These are phyloP conservation scores for Asterella californica DNA, from an alignment of 225 moss, liverwort and hornwort genomes.

Conservation along the genomic window DNA sequence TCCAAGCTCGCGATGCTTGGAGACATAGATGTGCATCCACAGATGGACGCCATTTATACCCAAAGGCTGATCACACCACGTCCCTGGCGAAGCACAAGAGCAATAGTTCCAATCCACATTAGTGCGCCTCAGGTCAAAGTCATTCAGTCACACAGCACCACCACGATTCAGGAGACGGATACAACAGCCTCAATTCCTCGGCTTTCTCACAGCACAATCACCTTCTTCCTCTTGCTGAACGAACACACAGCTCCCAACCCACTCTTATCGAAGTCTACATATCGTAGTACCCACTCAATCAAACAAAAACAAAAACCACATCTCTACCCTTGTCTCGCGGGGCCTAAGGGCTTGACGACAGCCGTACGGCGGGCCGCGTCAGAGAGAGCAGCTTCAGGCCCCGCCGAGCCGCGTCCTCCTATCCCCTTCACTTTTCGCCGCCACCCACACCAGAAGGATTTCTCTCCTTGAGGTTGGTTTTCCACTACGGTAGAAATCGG, in stretches of 20 bases:
- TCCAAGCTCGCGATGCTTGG: too few relatives aligned
- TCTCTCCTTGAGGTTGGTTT: too few relatives aligned
- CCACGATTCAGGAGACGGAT: too few relatives aligned
- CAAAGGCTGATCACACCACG: background rate
- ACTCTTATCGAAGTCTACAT: background rate
- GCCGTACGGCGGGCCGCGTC: too few relatives aligned
- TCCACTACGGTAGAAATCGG: too few relatives aligned
- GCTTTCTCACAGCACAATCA: background rate
- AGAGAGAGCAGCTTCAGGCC: too few relatives aligned
- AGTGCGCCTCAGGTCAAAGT: background rate
- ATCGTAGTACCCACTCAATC: too few relatives aligned
- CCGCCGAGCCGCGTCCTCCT: too few relatives aligned
- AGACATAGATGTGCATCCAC: slow-evolving; percentile 19
- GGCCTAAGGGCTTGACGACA: too few relatives aligned
- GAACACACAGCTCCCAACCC: background rate
- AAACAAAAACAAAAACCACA: too few relatives aligned
- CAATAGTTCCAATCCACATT: background rate
- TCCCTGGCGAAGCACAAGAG: background rate
- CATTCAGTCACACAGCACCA: background rate
- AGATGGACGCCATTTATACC: slow-evolving; percentile 10
- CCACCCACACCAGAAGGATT: too few relatives aligned
- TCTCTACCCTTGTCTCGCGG: background rate
- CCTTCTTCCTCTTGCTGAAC: background rate
- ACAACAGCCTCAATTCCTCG: background rate
- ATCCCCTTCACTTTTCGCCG: too few relatives aligned